These are phyloP conservation scores for Perkinsus olseni DNA, from an alignment of 169 alveolate species.

Conservation along the genomic window DNA sequence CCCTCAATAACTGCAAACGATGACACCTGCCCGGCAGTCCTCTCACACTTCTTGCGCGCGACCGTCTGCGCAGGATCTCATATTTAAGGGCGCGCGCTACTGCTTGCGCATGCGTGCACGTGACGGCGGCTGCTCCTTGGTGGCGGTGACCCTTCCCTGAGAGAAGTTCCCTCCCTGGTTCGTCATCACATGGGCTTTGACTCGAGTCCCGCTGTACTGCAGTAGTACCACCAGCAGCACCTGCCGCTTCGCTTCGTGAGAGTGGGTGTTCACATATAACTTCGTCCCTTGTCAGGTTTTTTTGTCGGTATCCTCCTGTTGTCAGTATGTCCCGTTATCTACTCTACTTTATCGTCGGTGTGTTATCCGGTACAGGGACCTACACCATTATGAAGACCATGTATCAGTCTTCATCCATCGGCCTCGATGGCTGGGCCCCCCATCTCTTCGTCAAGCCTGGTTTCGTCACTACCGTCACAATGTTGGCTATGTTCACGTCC, in stretches of 20 bases:
- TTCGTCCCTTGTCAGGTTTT: not conserved
- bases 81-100: not conserved
- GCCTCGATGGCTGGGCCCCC: not conserved
- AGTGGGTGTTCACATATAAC: no score
- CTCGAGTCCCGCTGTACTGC: no score
- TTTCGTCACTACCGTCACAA: not conserved
- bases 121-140: not conserved
- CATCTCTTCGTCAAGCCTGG: not conserved
- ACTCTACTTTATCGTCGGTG: not conserved
- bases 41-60: not conserved
- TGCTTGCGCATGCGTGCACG: not conserved
- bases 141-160: no score
- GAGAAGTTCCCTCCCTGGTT: no score
- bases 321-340: not conserved
- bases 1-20: not conserved
- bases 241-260: no score
- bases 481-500: not conserved
- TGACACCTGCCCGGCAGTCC: not conserved
- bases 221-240: no score
- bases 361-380: not conserved
- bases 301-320: not conserved
- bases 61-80: not conserved
- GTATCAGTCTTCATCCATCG: not conserved
- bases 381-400: not conserved
- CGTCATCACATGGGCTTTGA: no score